Conservation (phyloP, 2,329 filamentous ascomycete genomes). For the Beauveria pseudobassiana region DNA sequence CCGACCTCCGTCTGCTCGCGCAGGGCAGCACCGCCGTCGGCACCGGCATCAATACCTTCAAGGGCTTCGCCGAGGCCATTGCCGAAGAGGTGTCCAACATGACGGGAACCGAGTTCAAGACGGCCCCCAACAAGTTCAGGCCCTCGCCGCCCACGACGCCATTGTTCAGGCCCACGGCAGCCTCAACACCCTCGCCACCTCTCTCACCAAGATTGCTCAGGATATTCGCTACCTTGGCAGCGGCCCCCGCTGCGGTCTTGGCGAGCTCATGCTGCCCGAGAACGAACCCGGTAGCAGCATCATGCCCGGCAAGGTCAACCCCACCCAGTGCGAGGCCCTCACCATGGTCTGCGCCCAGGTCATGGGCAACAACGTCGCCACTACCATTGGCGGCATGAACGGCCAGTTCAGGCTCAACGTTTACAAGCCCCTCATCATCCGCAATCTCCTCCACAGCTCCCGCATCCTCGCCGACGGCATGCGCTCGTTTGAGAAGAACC, state of each 20-base stretch:
- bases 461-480: slow-evolving; percentile 87
- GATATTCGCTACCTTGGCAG: slow-evolving; percentile 96
- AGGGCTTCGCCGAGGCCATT: slow-evolving; percentile 90
- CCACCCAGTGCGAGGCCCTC: slow-evolving; percentile 93
- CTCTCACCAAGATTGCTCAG: slow-evolving; percentile 96
- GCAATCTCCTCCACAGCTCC: slow-evolving; percentile 88
- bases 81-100: slow-evolving; percentile 86
- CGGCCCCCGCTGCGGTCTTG: slow-evolving; percentile 89
- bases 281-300: slow-evolving; percentile 97
- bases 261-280: slow-evolving; percentile 87
- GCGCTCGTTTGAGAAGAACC: slow-evolving; percentile 90
- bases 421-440: slow-evolving; percentile 95
- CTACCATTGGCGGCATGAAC: slow-evolving; percentile 91
- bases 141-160: slow-evolving; percentile 90
- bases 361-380: slow-evolving; percentile 92
- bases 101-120: slow-evolving; percentile 89
- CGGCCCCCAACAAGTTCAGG: slow-evolving; percentile 98
- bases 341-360: slow-evolving; percentile 98
- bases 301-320: slow-evolving; percentile 99
- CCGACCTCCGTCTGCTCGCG: slow-evolving; percentile 77
- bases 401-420: slow-evolving; percentile 99
- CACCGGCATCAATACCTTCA: slow-evolving; percentile 95
- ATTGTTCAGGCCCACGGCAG: slow-evolving; percentile 90
- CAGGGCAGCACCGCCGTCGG: slow-evolving; percentile 96
- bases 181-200: slow-evolving; percentile 85